phyloP scores from a whole-genome alignment of 495 filamentous ascomycete genomes.

The Hypoxylon fragiforme region DNA sequence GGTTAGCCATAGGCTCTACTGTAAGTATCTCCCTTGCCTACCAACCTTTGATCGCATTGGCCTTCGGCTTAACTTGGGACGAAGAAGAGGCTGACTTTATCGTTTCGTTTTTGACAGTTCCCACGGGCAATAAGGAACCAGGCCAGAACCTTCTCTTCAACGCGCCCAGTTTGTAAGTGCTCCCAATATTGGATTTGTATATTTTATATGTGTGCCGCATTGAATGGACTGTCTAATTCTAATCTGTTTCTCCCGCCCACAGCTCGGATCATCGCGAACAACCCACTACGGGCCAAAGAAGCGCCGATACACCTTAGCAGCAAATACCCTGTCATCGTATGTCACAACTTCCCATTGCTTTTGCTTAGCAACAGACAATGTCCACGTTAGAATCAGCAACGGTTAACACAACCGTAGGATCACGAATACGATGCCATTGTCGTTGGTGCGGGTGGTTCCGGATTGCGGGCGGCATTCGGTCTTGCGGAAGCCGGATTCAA shows the following conservation, averaged over 20 bases:
- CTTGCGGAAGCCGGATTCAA: constrained; percentile 97
- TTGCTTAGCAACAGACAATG: background rate
- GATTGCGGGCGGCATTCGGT: constrained; percentile 93
- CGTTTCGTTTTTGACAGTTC: constrained; percentile 40
- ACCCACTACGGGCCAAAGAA: constrained; percentile 88
- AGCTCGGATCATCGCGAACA: constrained; percentile 76
- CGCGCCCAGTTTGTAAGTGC: constrained; percentile 73
- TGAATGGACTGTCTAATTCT: no score
- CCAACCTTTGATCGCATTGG: constrained; percentile 7
- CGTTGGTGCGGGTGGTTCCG: constrained; percentile 90
- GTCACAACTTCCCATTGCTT: constrained; percentile 39
- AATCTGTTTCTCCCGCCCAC: constrained; percentile 8
- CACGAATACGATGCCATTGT: constrained; percentile 80
- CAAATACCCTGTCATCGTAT: constrained; percentile 91
- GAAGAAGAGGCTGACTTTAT: constrained; percentile 2
- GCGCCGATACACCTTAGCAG: constrained; percentile 77
- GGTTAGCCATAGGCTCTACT: constrained; percentile 48
- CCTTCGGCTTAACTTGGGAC: background rate
- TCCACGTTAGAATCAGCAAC: constrained; percentile 2
- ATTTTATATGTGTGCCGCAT: no score
- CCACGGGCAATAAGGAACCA: constrained; percentile 54
- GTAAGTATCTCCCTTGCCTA: constrained; percentile 42
- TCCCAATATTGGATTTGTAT: constrained; percentile 3
- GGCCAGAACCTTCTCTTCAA: constrained; percentile 80
- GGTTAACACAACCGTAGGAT: constrained; percentile 48